Evolutionary conservation across 441 rosid genomes (phyloP).

Genomic region (Brassica hybrid): DNA sequence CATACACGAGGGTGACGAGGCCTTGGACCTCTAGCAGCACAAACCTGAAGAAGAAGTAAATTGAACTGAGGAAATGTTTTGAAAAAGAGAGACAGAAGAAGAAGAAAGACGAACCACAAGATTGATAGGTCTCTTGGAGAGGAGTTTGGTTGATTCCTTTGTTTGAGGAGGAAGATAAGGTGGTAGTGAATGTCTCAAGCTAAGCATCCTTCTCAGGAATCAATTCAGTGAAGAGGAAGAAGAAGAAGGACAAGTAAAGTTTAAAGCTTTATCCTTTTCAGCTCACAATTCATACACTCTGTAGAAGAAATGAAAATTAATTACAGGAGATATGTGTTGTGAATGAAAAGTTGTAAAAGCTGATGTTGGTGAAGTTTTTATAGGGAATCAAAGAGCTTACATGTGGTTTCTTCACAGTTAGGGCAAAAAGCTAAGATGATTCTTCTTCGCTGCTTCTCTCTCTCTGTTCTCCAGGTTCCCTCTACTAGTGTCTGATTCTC

Average conservation of each 20-base stretch:
- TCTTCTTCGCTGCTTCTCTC: not conserved
- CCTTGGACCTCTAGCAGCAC: slow-evolving; percentile 91
- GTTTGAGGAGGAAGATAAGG: slow-evolving; percentile 53
- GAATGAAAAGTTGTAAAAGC: not conserved
- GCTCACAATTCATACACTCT: not conserved
- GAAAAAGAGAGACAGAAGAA: no score
- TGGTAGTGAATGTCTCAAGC: slow-evolving; percentile 59
- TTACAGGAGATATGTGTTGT: not conserved
- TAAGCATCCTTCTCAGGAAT: slow-evolving; percentile 67
- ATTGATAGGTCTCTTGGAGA: slow-evolving; percentile 41
- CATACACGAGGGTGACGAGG: slow-evolving; percentile 94
- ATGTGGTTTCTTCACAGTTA: not conserved
- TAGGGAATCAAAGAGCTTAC: slow-evolving; percentile 4
- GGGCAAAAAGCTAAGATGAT: not conserved
- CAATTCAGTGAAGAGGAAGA: not conserved
- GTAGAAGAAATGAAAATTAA: no score
- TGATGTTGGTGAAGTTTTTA: not conserved
- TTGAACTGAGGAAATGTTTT: no score
- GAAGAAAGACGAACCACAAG: slow-evolving; percentile 58
- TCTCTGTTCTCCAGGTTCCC: not conserved
- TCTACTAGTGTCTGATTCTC: slow-evolving; percentile 4
- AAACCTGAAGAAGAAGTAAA: slow-evolving; percentile 52
- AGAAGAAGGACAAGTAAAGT: not conserved
- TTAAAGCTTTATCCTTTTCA: slow-evolving; percentile 6
- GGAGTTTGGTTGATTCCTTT: slow-evolving; percentile 42